Evolutionary conservation across 352 stramenopile genomes (phyloP).

Genomic region (Phytophthora cactorum): DNA sequence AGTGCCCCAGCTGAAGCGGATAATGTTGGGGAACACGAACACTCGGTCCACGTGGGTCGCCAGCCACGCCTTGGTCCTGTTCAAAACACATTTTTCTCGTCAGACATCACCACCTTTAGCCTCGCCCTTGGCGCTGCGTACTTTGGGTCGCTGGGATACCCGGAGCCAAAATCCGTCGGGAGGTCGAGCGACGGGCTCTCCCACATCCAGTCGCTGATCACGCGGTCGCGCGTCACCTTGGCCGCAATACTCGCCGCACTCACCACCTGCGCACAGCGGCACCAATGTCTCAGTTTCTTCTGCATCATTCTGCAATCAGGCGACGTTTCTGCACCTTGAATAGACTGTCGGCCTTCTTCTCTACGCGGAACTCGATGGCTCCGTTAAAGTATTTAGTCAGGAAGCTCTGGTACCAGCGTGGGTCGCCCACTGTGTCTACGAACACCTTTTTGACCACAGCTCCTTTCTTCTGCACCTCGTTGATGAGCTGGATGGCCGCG

Average conservation of each 20-base stretch:
- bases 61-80: conserved; percentile 90
- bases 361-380: conserved; percentile 94
- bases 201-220: conserved; percentile 91
- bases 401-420: conserved; percentile 91
- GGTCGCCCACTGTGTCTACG: conserved; percentile 96
- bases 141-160: conserved; percentile 94
- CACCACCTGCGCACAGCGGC: conserved; percentile 59
- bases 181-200: conserved; percentile 73
- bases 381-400: conserved; percentile 91
- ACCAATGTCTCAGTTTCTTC: not conserved
- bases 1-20: conserved; percentile 94
- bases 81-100: conserved; percentile 4
- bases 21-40: conserved; percentile 93
- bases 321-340: conserved; percentile 78
- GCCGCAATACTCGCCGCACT: conserved; percentile 93
- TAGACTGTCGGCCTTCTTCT: conserved; percentile 96
- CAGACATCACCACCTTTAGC: not conserved
- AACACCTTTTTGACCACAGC: conserved; percentile 91
- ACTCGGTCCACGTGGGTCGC: conserved; percentile 80
- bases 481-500: conserved; percentile 94
- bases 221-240: conserved; percentile 93
- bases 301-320: not conserved
- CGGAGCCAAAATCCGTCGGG: conserved; percentile 81
- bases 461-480: conserved; percentile 85
- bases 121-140: conserved; percentile 37